Conservation (phyloP, 805 yeast species). For the Ogataea thermomethanolica region DNA sequence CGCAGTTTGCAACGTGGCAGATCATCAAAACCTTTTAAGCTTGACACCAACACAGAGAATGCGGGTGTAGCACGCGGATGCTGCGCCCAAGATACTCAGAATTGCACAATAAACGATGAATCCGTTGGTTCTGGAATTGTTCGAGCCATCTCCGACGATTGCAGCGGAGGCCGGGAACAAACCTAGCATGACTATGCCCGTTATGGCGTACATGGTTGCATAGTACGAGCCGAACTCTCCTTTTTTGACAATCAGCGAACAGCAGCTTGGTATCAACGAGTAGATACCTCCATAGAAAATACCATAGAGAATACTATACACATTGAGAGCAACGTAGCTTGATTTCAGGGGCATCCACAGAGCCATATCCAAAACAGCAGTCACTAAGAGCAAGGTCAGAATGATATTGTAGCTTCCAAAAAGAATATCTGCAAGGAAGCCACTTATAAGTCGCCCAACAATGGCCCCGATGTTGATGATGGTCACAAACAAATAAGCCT, state of each 20-base stretch:
- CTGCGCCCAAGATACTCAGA: constrained; percentile 10
- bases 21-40: constrained; percentile 2
- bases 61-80: constrained; percentile 2
- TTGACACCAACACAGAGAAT: constrained; percentile 6
- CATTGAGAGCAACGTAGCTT: constrained; percentile 38
- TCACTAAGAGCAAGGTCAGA: constrained; percentile 27
- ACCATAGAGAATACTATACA: constrained; percentile 50
- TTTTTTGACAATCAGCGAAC: constrained; percentile 52
- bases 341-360: constrained; percentile 63
- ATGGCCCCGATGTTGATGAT: constrained; percentile 42
- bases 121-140: constrained; percentile 9
- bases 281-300: constrained; percentile 53
- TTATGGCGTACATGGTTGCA: constrained; percentile 53
- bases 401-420: constrained; percentile 53
- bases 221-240: constrained; percentile 61
- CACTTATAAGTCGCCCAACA: constrained; percentile 28
- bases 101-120: constrained; percentile 13
- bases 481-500: constrained; percentile 44
- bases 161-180: constrained; percentile 39
- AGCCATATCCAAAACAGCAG: constrained; percentile 43
- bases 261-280: constrained; percentile 58
- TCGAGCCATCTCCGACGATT: constrained; percentile 11
- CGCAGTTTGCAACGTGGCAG: not conserved
- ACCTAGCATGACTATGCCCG: constrained; percentile 36
- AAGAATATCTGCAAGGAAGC: constrained; percentile 28